phyloP scores from a whole-genome alignment of 1,284 basidiomycete species.

The Irpex sp. region DNA sequence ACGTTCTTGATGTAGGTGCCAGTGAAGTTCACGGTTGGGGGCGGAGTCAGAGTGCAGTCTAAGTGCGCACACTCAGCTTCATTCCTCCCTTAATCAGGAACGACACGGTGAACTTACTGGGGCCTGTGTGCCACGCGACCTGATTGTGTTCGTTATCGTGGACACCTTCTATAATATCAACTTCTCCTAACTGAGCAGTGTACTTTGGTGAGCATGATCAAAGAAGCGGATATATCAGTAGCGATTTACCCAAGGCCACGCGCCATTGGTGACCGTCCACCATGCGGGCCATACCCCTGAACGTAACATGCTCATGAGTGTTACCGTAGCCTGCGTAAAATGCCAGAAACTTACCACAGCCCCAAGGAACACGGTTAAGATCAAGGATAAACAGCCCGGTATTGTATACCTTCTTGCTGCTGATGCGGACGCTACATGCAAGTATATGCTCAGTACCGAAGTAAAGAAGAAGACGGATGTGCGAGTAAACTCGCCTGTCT shows the following conservation, averaged over 20 bases:
- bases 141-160: constrained; percentile 76
- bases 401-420: constrained; percentile 52
- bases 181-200: constrained; percentile 59
- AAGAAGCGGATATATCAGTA: background rate
- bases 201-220: background rate
- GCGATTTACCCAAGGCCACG: constrained; percentile 49
- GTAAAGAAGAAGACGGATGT: background rate
- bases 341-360: constrained; percentile 69
- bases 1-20: constrained; percentile 47
- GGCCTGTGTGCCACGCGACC: constrained; percentile 67
- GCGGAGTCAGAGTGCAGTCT: constrained; percentile 42
- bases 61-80: background rate
- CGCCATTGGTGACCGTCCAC: constrained; percentile 45
- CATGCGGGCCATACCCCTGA: constrained; percentile 66
- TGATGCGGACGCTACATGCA: constrained; percentile 52
- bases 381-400: constrained; percentile 70
- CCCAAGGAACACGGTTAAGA: constrained; percentile 64
- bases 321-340: no score
- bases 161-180: constrained; percentile 78
- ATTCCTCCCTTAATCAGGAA: no score
- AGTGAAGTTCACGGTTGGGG: constrained; percentile 43
- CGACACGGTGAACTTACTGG: constrained; percentile 34
- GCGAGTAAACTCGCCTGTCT: constrained; percentile 42
- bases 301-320: no score
- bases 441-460: background rate